Base-by-base conservation (phyloP, 108 stramenopile species). In the Nitzschia palea region DNA sequence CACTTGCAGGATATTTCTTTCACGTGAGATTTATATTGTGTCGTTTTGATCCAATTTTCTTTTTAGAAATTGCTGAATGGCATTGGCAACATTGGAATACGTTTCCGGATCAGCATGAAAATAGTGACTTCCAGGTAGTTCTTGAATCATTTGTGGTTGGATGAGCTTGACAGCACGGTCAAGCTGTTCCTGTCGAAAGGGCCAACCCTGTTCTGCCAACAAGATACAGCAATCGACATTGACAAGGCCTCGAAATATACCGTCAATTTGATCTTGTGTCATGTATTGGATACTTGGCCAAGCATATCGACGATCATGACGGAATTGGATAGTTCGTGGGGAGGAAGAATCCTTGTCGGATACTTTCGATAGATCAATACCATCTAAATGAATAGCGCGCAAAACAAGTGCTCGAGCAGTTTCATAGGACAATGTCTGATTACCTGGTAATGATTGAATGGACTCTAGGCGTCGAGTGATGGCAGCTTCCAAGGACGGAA, bases 51-150 rank as follows among this genome's bases (percentile, higher is more conserved):
- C n/a, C n/a, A n/a, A n/a, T n/a, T n/a, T n/a, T n/a, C n/a, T n/a
- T 61, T 55, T 37, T 20, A 73, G 32, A 33, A 63, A 73, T 23
- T 53, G 27, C 3, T 57, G 0, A 34, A 73, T 58, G 18, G 55
- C 42, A 44, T 75, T 50, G 3, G 70, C 74, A 17, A 93, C 88
- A 4, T 27, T 58, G 9, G 55, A 62, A 17, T 70, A 66, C 15
- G 75, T 76, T 47, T 93, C 88, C 17, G 87, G 86, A 79, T 93
- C 88, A 0, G 88, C 87, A 81, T 93, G 91, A 55, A 93, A 90
- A 58, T 86, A 85, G 74, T 93, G 91, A 72, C 79, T 83, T 29
- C 91, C 91, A 5, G 77, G 77, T 40, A 93, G 61, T 18, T 43
- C 71, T 44, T 67, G 32, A 4, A 56, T 36, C 1, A 63, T 32